Evolutionary conservation across 306 rosid species (phyloP).

Genomic region (Crotalaria pallida): DNA sequence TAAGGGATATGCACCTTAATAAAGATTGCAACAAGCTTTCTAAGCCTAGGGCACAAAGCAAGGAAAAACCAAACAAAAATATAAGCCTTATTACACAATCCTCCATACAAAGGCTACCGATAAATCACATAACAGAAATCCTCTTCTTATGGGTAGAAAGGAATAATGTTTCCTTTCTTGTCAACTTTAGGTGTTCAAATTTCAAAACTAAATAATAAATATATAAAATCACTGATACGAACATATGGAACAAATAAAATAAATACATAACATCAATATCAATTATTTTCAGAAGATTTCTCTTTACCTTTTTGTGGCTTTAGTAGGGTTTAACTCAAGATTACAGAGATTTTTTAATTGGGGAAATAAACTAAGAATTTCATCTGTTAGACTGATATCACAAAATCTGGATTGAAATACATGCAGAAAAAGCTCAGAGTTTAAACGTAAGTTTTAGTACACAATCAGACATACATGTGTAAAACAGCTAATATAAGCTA

Average conservation of each 20-base stretch:
- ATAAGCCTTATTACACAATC: not conserved
- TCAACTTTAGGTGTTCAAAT: not conserved
- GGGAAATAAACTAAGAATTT: not conserved
- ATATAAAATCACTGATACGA: not conserved
- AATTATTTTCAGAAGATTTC: not conserved
- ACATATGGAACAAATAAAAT: not conserved
- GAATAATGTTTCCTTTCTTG: not conserved
- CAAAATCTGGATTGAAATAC: not conserved
- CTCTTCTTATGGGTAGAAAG: too few relatives aligned
- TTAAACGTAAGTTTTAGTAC: not conserved
- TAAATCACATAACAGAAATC: not conserved
- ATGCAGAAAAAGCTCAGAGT: not conserved
- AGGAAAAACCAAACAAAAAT: not conserved
- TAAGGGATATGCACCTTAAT: not conserved
- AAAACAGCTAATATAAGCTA: conserved; percentile 1
- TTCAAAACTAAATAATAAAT: too few relatives aligned
- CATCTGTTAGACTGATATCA: not conserved
- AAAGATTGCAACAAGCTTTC: not conserved
- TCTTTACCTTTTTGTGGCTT: not conserved
- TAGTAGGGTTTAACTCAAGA: not conserved
- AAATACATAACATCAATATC: not conserved
- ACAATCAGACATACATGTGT: not conserved
- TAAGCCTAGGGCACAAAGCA: not conserved
- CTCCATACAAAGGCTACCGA: not conserved
- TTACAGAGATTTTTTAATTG: not conserved